Evolutionary conservation across 2,329 filamentous ascomycete genomes (phyloP).

Genomic region (Beauveria medogensis): DNA sequence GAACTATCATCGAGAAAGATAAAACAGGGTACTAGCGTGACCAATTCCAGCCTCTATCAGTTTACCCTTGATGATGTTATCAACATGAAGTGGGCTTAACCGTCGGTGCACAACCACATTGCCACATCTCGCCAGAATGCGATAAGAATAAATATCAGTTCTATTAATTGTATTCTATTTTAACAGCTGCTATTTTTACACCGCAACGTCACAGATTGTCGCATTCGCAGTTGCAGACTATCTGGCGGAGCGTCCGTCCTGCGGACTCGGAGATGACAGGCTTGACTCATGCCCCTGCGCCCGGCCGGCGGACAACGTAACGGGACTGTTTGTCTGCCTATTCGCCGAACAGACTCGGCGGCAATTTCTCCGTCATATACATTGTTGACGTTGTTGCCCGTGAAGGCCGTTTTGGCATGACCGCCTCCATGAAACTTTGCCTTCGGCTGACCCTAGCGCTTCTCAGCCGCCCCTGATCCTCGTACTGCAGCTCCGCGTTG

Average conservation of each 20-base stretch:
- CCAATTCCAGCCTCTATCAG: too few relatives aligned
- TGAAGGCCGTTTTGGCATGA: background rate
- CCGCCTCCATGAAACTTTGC: conserved; percentile 1
- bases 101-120: too few relatives aligned
- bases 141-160: background rate
- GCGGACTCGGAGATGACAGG: background rate
- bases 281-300: background rate
- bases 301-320: background rate
- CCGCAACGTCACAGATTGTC: background rate
- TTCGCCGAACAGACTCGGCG: background rate
- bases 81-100: too few relatives aligned
- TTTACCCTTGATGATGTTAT: too few relatives aligned
- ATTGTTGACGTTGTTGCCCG: background rate
- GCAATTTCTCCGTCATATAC: background rate
- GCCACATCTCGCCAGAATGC: too few relatives aligned
- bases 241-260: background rate
- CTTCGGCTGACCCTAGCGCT: background rate
- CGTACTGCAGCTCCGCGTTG: background rate
- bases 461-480: background rate
- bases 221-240: background rate
- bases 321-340: background rate
- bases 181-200: background rate
- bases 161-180: background rate
- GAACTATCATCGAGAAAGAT: too few relatives aligned
- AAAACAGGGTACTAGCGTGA: too few relatives aligned